These are phyloP conservation scores for Zygosaccharomyces kombuchaensis DNA, from an alignment of 805 yeast genomes.

Conservation along the genomic window DNA sequence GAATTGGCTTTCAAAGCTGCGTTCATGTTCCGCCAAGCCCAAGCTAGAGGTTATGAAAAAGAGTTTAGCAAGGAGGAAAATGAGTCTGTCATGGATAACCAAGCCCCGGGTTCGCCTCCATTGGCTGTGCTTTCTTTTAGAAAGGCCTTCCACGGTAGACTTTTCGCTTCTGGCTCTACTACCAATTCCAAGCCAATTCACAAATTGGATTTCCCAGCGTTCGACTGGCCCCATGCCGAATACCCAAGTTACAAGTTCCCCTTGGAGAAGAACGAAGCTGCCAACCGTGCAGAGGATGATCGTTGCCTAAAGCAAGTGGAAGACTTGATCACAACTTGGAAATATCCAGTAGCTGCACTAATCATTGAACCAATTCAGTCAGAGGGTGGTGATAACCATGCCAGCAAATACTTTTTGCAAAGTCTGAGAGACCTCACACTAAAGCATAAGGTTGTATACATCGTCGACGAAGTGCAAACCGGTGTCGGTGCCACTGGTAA, in stretches of 20 bases:
- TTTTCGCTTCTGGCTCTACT: constrained; percentile 85
- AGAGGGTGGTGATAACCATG: constrained; percentile 77
- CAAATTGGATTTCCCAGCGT: constrained; percentile 87
- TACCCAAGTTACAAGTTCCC: constrained; percentile 87
- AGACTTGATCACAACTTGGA: constrained; percentile 60
- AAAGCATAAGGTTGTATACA: constrained; percentile 54
- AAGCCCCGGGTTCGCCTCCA: constrained; percentile 85
- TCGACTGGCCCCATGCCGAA: constrained; percentile 95
- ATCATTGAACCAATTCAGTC: constrained; percentile 84
- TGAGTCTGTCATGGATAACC: constrained; percentile 69
- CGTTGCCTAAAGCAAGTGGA: constrained; percentile 78
- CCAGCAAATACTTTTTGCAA: constrained; percentile 57
- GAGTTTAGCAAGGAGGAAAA: constrained; percentile 67
- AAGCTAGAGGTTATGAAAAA: constrained; percentile 53
- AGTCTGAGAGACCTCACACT: constrained; percentile 55
- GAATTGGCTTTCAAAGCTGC: constrained; percentile 71
- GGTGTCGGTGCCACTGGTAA: constrained; percentile 73
- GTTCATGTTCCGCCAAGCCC: constrained; percentile 57
- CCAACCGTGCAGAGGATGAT: constrained; percentile 72
- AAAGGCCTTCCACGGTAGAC: constrained; percentile 90
- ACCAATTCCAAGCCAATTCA: constrained; percentile 95
- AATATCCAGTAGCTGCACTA: constrained; percentile 78
- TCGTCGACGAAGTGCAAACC: constrained; percentile 70
- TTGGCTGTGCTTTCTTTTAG: constrained; percentile 81
- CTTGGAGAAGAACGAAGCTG: constrained; percentile 57